Percentiles rank a stretch among this genome's conserved stretches.
phyloP scores from a whole-genome alignment of 768 basidiomycete species.

The Suillus subluteus region DNA sequence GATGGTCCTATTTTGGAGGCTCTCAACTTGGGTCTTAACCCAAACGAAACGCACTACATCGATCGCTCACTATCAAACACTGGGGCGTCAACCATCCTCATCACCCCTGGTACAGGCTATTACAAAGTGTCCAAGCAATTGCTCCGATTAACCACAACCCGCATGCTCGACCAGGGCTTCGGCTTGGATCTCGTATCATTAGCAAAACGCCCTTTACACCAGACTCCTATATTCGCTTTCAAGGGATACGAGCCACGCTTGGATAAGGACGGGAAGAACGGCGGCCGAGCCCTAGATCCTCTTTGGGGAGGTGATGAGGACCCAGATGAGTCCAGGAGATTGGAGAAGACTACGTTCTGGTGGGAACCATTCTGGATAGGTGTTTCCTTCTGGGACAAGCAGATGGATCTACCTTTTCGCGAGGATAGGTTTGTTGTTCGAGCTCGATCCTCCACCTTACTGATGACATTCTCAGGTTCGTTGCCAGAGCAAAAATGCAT shows the following conservation, averaged over 20 bases:
- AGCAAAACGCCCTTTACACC: constrained; percentile 90
- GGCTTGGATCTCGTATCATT: constrained; percentile 86
- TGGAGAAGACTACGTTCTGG: constrained; percentile 68
- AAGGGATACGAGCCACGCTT: constrained; percentile 62
- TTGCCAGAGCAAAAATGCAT: constrained; percentile 95
- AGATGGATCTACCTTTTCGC: constrained; percentile 83
- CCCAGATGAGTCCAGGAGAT: constrained; percentile 33
- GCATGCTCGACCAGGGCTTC: constrained; percentile 93
- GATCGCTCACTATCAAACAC: constrained; percentile 93
- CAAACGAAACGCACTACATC: constrained; percentile 92
- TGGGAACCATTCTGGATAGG: constrained; percentile 92
- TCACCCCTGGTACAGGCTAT: constrained; percentile 94
- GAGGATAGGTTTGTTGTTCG: constrained; percentile 60
- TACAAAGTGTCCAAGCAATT: constrained; percentile 92
- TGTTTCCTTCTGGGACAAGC: constrained; percentile 84
- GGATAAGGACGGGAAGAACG: constrained; percentile 52
- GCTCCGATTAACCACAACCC: constrained; percentile 87
- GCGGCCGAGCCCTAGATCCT: constrained; percentile 60
- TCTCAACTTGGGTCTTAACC: constrained; percentile 89
- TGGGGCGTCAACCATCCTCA: constrained; percentile 78
- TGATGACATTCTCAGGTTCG: constrained; percentile 59
- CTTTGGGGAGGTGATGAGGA: constrained; percentile 75
- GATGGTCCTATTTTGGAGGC: constrained; percentile 97
- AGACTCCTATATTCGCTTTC: constrained; percentile 93
- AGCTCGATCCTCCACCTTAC: constrained; percentile 3